Conservation (phyloP, 2,329 filamentous ascomycete species). For the Aciculosporium take region DNA sequence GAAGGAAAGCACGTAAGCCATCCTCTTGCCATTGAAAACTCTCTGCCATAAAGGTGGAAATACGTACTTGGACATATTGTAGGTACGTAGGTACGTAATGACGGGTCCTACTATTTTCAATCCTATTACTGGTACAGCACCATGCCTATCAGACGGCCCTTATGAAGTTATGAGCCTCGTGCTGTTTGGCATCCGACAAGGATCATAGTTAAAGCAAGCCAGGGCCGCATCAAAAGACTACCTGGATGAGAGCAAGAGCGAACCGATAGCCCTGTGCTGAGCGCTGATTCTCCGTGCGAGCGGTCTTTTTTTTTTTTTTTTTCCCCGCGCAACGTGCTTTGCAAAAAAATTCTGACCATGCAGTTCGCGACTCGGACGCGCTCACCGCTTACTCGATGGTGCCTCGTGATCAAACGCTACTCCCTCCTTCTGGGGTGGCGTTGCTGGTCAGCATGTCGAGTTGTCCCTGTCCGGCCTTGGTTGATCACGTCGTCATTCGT, state of each 20-base stretch:
- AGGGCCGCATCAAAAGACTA: constrained; percentile 3
- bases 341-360: neutral
- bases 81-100: too few species aligned
- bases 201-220: neutral
- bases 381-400: constrained; percentile 4
- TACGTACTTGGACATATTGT: too few species aligned
- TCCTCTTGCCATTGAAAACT: too few species aligned
- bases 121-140: constrained; percentile 7
- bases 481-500: constrained; percentile 2
- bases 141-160: constrained; percentile 11
- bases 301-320: neutral
- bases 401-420: constrained; percentile 1
- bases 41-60: too few species aligned
- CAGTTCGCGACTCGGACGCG: neutral
- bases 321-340: neutral
- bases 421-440: constrained; percentile 1
- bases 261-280: neutral
- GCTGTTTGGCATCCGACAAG: constrained; percentile 5
- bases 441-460: neutral
- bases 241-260: neutral
- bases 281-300: neutral
- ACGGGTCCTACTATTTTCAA: too few species aligned
- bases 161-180: neutral
- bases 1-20: too few species aligned
- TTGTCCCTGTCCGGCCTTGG: neutral